Base-by-base conservation (phyloP, 169 alveolate species). In the Babesia ovis region DNA sequence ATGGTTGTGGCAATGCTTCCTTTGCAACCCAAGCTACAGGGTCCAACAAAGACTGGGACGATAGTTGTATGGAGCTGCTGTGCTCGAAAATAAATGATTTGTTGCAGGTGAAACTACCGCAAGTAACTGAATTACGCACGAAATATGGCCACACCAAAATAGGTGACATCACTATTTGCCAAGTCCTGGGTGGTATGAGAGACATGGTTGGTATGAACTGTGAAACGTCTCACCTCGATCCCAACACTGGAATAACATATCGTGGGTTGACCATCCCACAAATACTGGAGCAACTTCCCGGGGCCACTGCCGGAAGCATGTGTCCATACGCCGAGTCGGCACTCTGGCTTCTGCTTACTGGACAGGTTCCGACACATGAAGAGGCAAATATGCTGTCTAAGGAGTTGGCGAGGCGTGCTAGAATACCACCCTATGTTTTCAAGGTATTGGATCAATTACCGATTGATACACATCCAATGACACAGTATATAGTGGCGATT, bases 271-370 rank as follows among this genome's bases (percentile, higher is more conserved):
- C 92, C 25, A 90, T 97, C 35, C 91, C 91, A 50, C 94, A 95
- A 81, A 66, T 94, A 42, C 73, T 86, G 69, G 87, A 73, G 61
- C 83, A 70, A 18, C 77, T 94, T 32, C 97, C 98, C 0, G 88
- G 83, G 27, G 71, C 85, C 55, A 84, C 85, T 46, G 69, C 77
- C 37, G 91, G 87, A 35, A 88, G 90, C 32, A 86, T 85, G 43
- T 88, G 93, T 74, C 98, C 98, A 20, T 75, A 92, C 42, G 94
- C 98, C n/a, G 99, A 96, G 84, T 95, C 95, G 22, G 90, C 92
- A 61, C 84, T 95, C 37, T 96, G 98, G 98, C 88, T 94, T 18
- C 88, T 96, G 34, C 77, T 94, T 73, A 97, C 98, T 27, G 97
- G 97, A 61, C 94, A 95, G 64, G 85, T 92, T 57, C 98, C 98